Percentiles rank a stretch among this genome's conserved stretches.
Conservation (phyloP, 441 rosid genomes). For the Brassica hybrid region DNA sequence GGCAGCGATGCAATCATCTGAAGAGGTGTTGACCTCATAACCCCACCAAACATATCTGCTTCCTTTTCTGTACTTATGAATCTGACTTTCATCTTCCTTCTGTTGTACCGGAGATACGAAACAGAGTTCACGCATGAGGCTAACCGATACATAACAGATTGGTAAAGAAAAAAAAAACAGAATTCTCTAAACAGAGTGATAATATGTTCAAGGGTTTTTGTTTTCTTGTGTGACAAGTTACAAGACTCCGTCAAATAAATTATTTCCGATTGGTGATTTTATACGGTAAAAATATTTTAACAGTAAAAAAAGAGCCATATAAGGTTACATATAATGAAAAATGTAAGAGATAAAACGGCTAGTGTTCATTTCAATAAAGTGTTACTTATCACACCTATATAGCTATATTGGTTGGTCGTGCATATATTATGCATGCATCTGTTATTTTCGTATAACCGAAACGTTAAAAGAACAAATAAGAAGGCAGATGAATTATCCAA, state of each 20-base stretch:
- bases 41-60: constrained; percentile 20
- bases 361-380: not conserved
- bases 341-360: not conserved
- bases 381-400: not conserved
- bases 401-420: not conserved
- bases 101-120: not conserved
- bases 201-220: not conserved
- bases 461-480: not conserved
- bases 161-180: not conserved
- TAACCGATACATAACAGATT: not conserved
- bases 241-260: not conserved
- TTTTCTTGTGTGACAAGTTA: not conserved
- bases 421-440: not conserved
- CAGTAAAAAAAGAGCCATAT: not conserved
- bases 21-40: constrained; percentile 19
- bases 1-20: constrained; percentile 20
- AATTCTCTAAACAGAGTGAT: not conserved
- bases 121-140: not conserved
- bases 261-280: not conserved
- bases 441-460: not conserved
- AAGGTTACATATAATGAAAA: not conserved
- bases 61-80: not conserved
- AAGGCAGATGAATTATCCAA: constrained; percentile 6
- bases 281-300: too few relatives aligned
- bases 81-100: constrained; percentile 23